Conservation (phyloP, 345 rosid genomes). For the Brassica carinata region DNA sequence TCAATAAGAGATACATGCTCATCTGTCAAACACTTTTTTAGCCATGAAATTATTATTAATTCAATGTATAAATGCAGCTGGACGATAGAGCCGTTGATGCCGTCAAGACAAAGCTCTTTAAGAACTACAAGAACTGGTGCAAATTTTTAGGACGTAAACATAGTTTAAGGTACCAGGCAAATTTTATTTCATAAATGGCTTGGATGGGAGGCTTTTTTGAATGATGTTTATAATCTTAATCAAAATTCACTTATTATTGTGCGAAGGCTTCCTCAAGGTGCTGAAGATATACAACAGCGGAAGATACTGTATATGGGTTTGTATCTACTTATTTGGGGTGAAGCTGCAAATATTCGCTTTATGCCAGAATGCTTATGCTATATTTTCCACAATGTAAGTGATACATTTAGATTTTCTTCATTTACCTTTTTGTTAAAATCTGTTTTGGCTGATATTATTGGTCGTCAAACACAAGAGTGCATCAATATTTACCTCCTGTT, state of each 20-base stretch:
- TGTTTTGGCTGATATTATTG: constrained; percentile 3
- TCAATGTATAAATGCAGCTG: constrained; percentile 56
- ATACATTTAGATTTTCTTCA: constrained; percentile 19
- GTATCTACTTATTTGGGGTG: constrained; percentile 97
- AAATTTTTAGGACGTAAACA: constrained; percentile 91
- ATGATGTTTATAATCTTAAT: constrained; percentile 20
- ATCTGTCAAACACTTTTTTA: constrained; percentile 8
- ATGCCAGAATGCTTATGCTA: constrained; percentile 96
- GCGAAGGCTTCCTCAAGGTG: constrained; percentile 85
- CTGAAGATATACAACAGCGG: constrained; percentile 89
- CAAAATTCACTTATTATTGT: constrained; percentile 18
- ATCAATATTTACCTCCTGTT: neutral
- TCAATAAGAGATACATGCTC: constrained; percentile 9
- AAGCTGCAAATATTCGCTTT: constrained; percentile 94
- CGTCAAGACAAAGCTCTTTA: constrained; percentile 81
- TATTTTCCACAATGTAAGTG: constrained; percentile 90
- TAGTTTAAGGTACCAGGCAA: constrained; percentile 70
- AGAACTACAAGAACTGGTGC: constrained; percentile 95
- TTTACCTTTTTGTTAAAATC: neutral
- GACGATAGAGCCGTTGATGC: constrained; percentile 96
- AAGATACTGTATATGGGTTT: constrained; percentile 93
- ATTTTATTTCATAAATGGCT: constrained; percentile 9
- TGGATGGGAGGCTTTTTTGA: constrained; percentile 13
- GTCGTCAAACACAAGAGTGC: constrained; percentile 9
- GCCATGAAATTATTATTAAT: neutral